Conservation (phyloP, 768 basidiomycete genomes). For the Porpolomopsis calyptriformis region DNA sequence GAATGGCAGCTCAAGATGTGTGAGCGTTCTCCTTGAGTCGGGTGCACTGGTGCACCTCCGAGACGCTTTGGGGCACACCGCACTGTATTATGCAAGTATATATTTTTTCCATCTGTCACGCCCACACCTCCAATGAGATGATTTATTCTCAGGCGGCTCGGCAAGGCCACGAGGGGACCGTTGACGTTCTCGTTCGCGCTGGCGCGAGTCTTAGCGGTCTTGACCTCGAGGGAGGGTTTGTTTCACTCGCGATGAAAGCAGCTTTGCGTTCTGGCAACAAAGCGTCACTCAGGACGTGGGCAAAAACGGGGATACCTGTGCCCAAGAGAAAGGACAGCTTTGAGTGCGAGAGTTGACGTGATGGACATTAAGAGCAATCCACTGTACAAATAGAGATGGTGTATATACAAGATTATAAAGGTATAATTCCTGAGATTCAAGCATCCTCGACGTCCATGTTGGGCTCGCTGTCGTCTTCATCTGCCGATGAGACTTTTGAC, state of each 20-base stretch:
- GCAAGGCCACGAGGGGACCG: conserved; percentile 50
- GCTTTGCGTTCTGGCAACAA: conserved; percentile 32
- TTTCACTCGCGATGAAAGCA: conserved; percentile 32
- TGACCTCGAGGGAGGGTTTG: conserved; percentile 60
- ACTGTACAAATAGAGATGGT: conserved; percentile 6
- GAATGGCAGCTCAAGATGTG: conserved; percentile 42
- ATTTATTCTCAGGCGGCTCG: conserved; percentile 51
- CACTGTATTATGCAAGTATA: conserved; percentile 64
- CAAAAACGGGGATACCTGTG: conserved; percentile 35
- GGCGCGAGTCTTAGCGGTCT: conserved; percentile 66
- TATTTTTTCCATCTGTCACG: background rate
- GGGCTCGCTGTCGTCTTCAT: conserved; percentile 20
- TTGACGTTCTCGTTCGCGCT: conserved; percentile 55
- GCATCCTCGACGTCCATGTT: no score
- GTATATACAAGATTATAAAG: background rate
- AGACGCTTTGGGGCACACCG: conserved; percentile 72
- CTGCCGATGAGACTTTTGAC: conserved; percentile 14
- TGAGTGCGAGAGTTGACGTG: no score
- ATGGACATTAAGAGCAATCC: no score
- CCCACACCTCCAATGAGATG: background rate
- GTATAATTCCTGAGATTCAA: background rate
- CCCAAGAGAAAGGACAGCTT: conserved; percentile 2
- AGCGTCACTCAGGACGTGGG: conserved; percentile 41
- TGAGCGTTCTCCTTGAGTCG: conserved; percentile 45
- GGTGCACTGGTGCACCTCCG: conserved; percentile 79